phyloP scores from a whole-genome alignment of 148 eudicot species.

The Linanthus parryae region DNA sequence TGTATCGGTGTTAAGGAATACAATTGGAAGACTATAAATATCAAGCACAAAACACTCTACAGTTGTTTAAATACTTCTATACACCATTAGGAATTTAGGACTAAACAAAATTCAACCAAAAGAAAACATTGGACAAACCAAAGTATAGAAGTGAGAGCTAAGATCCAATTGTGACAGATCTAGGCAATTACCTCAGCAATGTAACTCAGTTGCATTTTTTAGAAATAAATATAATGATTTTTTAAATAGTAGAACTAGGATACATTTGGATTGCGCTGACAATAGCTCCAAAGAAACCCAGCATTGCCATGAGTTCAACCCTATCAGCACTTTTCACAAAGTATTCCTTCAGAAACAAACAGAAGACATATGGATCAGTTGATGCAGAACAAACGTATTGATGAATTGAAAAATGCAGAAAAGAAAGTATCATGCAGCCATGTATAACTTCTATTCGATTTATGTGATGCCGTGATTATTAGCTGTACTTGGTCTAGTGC shows the following conservation, averaged over 20 bases:
- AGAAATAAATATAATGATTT: neutral
- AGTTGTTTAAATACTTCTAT: too few relatives aligned
- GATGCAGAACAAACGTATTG: too few relatives aligned
- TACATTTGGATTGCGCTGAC: slow-evolving; percentile 84
- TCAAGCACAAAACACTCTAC: neutral
- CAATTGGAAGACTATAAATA: slow-evolving; percentile 2
- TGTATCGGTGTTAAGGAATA: slow-evolving; percentile 35
- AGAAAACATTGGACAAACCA: neutral
- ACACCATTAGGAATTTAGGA: neutral
- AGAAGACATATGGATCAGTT: neutral
- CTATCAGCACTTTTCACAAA: slow-evolving; percentile 78
- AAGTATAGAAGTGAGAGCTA: neutral
- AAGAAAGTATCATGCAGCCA: too few relatives aligned
- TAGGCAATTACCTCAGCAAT: too few relatives aligned
- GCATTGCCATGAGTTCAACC: slow-evolving; percentile 81
- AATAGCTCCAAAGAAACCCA: slow-evolving; percentile 82
- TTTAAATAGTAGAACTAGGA: slow-evolving; percentile 27
- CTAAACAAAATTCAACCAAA: neutral
- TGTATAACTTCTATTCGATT: too few relatives aligned
- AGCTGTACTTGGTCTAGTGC: neutral
- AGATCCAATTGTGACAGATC: too few relatives aligned
- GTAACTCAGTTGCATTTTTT: too few relatives aligned
- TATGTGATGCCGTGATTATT: too few relatives aligned
- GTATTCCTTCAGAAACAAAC: slow-evolving; percentile 52
- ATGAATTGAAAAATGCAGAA: neutral